These are phyloP conservation scores for Oryza meridionalis DNA, from an alignment of 176 grass and related monocot genomes.

Conservation along the genomic window DNA sequence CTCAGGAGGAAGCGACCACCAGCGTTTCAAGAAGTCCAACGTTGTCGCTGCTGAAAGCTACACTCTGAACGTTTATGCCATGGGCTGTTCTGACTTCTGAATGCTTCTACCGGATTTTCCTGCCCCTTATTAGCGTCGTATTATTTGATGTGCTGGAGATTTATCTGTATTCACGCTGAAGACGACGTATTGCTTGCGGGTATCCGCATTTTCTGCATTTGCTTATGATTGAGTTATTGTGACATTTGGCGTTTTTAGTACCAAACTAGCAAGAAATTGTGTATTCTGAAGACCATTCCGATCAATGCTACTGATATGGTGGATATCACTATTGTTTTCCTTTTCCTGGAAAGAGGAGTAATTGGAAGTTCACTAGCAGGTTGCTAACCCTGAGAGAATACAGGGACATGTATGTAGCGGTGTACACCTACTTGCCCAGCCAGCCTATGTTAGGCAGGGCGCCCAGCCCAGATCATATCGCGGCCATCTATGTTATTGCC, in stretches of 20 bases:
- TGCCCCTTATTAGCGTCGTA: not conserved
- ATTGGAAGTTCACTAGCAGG: too few relatives aligned
- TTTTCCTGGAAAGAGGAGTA: not conserved
- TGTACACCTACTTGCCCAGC: too few relatives aligned
- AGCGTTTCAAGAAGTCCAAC: not conserved
- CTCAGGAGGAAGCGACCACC: conserved; percentile 2
- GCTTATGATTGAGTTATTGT: not conserved
- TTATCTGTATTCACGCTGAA: not conserved
- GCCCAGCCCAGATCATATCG: too few relatives aligned
- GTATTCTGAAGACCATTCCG: not conserved
- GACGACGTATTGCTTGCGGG: not conserved
- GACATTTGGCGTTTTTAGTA: not conserved
- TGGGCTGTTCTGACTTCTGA: not conserved
- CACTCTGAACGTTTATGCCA: conserved; percentile 26
- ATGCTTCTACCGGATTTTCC: not conserved
- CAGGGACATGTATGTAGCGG: too few relatives aligned
- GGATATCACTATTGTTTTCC: not conserved
- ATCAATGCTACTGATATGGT: not conserved
- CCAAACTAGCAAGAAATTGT: not conserved
- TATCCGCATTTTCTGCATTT: not conserved
- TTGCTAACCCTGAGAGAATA: too few relatives aligned
- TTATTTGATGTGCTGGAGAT: not conserved
- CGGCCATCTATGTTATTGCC: too few relatives aligned
- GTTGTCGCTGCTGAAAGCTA: conserved; percentile 37
- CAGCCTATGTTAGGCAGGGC: too few relatives aligned